These are phyloP conservation scores for Aspergillus bridgeri DNA, from an alignment of 495 filamentous ascomycete genomes.

Conservation along the genomic window DNA sequence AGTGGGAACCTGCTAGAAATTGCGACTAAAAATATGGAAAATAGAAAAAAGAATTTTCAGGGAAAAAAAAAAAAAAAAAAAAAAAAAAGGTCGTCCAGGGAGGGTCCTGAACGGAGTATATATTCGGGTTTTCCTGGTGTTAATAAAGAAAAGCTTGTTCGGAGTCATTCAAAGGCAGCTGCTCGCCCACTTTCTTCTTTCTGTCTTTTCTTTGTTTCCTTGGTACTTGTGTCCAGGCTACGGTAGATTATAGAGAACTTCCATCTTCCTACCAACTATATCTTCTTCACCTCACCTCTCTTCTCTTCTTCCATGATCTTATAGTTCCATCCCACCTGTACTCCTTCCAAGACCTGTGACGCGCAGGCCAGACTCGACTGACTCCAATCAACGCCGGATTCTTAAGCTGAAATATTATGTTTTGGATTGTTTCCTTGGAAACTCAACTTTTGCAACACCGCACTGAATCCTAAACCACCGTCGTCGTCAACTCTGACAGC, in stretches of 20 bases:
- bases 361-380: neutral
- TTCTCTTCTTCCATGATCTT: neutral
- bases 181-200: conserved; percentile 16
- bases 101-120: neutral
- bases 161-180: conserved; percentile 24
- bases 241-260: neutral
- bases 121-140: conserved; percentile 3
- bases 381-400: neutral
- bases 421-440: conserved; percentile 20
- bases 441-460: conserved; percentile 28
- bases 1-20: conserved; percentile 18
- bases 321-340: neutral
- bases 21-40: too few relatives aligned
- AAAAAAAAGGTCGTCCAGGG: too few relatives aligned
- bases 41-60: conserved; percentile 14
- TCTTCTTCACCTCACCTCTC: neutral
- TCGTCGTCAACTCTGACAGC: neutral
- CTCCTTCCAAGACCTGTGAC: neutral
- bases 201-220: neutral
- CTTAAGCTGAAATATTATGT: conserved; percentile 24
- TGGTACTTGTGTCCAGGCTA: neutral
- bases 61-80: conserved; percentile 13
- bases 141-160: conserved; percentile 14
- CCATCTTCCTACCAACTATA: neutral
- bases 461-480: conserved; percentile 26